Evolutionary conservation across 2,329 filamentous ascomycete species (phyloP).

Genomic region (Trichoderma polysporum): DNA sequence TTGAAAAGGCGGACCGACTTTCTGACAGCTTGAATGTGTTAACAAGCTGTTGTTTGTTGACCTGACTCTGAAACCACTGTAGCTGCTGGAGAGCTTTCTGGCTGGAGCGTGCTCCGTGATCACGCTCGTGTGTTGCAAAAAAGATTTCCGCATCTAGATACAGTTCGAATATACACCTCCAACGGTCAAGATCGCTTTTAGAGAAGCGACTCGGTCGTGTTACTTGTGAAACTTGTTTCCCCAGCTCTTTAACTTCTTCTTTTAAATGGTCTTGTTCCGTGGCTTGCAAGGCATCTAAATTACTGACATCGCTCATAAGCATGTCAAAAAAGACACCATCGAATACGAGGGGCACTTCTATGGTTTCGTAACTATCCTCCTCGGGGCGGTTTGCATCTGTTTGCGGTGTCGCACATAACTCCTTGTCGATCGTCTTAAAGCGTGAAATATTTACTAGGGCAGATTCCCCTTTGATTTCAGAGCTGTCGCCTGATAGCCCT

Average conservation of each 20-base stretch:
- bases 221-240: constrained; percentile 61
- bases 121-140: constrained; percentile 72
- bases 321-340: constrained; percentile 79
- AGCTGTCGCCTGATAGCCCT: constrained; percentile 34
- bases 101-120: constrained; percentile 67
- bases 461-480: neutral
- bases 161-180: constrained; percentile 78
- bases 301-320: constrained; percentile 68
- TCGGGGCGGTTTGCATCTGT: neutral
- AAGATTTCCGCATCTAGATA: constrained; percentile 80
- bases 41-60: constrained; percentile 59
- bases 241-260: constrained; percentile 62
- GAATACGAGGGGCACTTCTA: constrained; percentile 76
- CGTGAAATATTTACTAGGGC: neutral
- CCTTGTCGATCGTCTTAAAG: neutral
- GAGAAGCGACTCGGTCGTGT: constrained; percentile 63
- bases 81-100: constrained; percentile 66
- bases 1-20: constrained; percentile 62
- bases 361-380: constrained; percentile 30
- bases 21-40: constrained; percentile 64
- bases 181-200: constrained; percentile 68
- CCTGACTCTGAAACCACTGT: constrained; percentile 68
- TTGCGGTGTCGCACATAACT: neutral
- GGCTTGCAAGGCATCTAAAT: constrained; percentile 66
- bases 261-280: constrained; percentile 65